Percentiles rank a stretch among this genome's conserved stretches.
These are phyloP conservation scores for Spatholobus suberectus DNA, from an alignment of 306 rosid genomes.

Conservation along the genomic window DNA sequence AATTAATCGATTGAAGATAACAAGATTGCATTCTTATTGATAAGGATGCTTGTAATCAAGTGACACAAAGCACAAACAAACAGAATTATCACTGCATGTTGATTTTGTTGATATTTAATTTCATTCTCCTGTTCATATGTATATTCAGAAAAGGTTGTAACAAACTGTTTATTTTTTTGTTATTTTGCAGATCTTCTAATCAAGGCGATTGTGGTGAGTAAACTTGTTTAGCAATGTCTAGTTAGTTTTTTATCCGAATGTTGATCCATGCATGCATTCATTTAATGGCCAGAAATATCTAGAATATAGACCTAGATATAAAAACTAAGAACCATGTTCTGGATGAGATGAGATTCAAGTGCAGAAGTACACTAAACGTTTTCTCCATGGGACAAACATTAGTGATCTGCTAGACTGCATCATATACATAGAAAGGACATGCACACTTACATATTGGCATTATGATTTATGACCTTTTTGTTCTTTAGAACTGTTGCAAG, in stretches of 20 bases:
- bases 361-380: not conserved
- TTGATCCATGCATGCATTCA: conserved; percentile 26
- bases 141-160: conserved; percentile 18
- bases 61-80: conserved; percentile 4
- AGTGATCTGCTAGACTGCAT: not conserved
- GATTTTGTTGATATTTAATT: not conserved
- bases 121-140: not conserved
- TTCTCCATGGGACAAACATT: not conserved
- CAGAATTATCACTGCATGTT: not conserved
- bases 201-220: conserved; percentile 68
- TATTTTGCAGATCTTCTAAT: conserved; percentile 69
- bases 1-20: not conserved
- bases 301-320: not conserved
- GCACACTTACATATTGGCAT: not conserved
- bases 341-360: conserved; percentile 21
- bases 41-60: conserved; percentile 4
- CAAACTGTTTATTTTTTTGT: conserved; percentile 25
- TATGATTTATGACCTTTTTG: not conserved
- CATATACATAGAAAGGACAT: not conserved
- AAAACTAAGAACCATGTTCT: not conserved
- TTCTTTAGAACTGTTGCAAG: not conserved
- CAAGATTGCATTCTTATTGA: not conserved
- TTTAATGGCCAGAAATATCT: not conserved
- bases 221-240: conserved; percentile 29
- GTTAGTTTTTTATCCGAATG: not conserved